These are phyloP conservation scores for Lachnellula occidentalis DNA, from an alignment of 2,329 filamentous ascomycete genomes.

Conservation along the genomic window DNA sequence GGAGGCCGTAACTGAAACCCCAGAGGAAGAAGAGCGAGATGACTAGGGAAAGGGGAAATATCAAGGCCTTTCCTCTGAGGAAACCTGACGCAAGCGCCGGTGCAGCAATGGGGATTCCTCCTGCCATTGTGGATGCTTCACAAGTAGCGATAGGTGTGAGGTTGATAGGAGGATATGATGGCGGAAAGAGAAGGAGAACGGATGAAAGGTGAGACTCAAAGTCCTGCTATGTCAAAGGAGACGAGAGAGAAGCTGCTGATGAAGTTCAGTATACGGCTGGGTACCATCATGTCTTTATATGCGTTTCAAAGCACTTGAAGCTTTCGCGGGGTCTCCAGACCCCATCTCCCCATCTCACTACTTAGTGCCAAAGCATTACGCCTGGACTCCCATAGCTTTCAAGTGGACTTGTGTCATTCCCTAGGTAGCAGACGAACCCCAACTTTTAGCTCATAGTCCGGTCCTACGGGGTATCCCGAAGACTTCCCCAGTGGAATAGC, in stretches of 20 bases:
- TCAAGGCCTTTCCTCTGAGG: constrained; percentile 35
- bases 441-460: not conserved
- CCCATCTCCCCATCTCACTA: not conserved
- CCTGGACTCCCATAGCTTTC: not conserved
- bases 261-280: constrained; percentile 6
- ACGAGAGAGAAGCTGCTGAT: constrained; percentile 10
- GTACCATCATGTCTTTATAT: constrained; percentile 13
- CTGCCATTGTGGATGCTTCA: constrained; percentile 32
- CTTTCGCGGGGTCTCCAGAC: constrained; percentile 10
- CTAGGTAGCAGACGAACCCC: not conserved
- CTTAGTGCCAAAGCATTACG: not conserved
- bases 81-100: constrained; percentile 35
- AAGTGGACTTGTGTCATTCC: not conserved
- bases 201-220: constrained; percentile 1
- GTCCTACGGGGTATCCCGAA: not conserved
- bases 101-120: constrained; percentile 35
- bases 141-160: not conserved
- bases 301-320: not conserved
- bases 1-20: constrained; percentile 82
- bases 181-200: not conserved
- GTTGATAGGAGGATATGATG: not conserved
- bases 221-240: not conserved
- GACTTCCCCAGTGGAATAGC: not conserved
- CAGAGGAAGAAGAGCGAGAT: constrained; percentile 79
- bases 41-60: constrained; percentile 51